These are phyloP conservation scores for Xylaria hypoxylon DNA, from an alignment of 2,329 filamentous ascomycete species.

Conservation along the genomic window DNA sequence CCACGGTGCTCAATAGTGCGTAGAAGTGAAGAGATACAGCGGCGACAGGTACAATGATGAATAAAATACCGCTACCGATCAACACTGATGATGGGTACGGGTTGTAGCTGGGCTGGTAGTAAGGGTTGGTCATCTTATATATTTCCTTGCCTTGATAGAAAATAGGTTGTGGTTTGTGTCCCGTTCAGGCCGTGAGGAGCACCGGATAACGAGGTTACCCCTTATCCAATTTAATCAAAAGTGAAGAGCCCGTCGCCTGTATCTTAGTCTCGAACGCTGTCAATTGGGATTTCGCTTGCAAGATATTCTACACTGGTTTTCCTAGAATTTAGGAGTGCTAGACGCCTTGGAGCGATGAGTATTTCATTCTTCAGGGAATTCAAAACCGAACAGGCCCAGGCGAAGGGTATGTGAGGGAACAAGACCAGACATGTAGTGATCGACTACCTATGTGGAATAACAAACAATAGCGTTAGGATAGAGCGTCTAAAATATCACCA, in stretches of 20 bases:
- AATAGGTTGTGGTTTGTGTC: no score
- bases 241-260: background rate
- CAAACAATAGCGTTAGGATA: background rate
- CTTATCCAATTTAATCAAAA: background rate
- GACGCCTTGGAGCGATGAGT: no score
- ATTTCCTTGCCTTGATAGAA: no score
- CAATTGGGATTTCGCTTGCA: background rate
- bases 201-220: background rate
- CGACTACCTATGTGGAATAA: constrained; percentile 11
- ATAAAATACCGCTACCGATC: constrained; percentile 37
- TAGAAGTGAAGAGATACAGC: constrained; percentile 39
- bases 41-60: constrained; percentile 35
- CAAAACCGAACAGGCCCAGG: no score
- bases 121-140: constrained; percentile 38
- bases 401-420: background rate
- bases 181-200: constrained; percentile 3
- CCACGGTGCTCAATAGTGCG: constrained; percentile 24
- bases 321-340: no score
- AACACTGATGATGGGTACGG: constrained; percentile 38
- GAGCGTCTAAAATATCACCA: constrained; percentile 20
- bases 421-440: background rate
- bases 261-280: background rate
- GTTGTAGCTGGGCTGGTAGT: constrained; percentile 38
- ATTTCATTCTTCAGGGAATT: no score
- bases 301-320: no score